These are phyloP conservation scores for Salix exigua DNA, from an alignment of 345 rosid genomes.

Conservation along the genomic window DNA sequence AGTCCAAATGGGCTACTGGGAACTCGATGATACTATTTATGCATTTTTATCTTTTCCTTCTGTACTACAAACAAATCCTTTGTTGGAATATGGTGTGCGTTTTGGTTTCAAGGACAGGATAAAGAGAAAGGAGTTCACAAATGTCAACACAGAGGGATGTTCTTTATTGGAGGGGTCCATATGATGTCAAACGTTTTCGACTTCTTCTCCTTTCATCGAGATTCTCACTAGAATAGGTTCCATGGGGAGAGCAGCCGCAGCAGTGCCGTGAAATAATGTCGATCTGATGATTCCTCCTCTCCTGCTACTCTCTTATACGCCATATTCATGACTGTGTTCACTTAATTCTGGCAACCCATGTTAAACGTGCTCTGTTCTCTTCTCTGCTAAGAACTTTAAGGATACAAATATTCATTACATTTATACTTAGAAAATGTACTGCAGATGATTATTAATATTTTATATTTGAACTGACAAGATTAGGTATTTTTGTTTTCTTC, in stretches of 20 bases:
- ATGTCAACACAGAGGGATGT: too few species aligned
- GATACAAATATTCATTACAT: neutral
- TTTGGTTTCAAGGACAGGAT: conserved; percentile 20
- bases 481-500: too few species aligned
- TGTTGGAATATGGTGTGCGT: conserved; percentile 18
- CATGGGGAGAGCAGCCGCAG: conserved; percentile 22
- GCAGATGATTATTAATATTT: neutral
- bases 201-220: conserved; percentile 21
- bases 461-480: too few species aligned
- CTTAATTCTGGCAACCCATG: conserved; percentile 19
- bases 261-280: conserved; percentile 25
- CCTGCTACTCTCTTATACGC: conserved; percentile 32
- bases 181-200: too few species aligned
- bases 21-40: conserved; percentile 7
- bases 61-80: conserved; percentile 11
- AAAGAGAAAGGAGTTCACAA: conserved; percentile 18
- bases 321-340: conserved; percentile 26
- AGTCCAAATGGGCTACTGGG: conserved; percentile 6
- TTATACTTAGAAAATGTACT: neutral
- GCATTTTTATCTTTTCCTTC: conserved; percentile 12
- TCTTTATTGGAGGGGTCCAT: too few species aligned
- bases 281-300: conserved; percentile 20
- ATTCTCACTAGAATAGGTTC: conserved; percentile 29
- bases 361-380: conserved; percentile 3
- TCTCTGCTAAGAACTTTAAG: conserved; percentile 1